These are phyloP conservation scores for Daedalea quercina DNA, from an alignment of 768 basidiomycete species.

Conservation along the genomic window DNA sequence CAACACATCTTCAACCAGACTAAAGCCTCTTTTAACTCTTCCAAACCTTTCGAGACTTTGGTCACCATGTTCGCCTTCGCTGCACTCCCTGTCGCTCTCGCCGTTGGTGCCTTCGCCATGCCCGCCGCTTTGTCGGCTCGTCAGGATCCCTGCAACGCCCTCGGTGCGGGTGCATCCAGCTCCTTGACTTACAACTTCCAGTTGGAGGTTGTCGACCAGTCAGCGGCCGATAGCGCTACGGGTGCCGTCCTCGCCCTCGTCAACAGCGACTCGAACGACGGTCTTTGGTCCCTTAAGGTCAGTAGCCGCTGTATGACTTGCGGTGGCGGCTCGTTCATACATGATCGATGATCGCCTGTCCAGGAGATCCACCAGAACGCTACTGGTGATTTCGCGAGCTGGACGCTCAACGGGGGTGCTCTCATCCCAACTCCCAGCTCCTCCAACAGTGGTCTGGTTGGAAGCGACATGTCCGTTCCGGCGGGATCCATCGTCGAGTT, in stretches of 20 bases:
- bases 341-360: not conserved
- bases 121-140: not conserved
- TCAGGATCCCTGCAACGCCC: not conserved
- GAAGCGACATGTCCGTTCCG: not conserved
- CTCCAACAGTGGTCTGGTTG: not conserved
- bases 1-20: not conserved
- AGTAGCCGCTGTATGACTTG: too few relatives aligned
- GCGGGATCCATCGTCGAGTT: not conserved
- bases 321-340: too few relatives aligned
- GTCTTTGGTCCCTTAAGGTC: not conserved
- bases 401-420: slow-evolving; percentile 31
- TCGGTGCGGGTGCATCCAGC: not conserved
- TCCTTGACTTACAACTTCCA: slow-evolving; percentile 1
- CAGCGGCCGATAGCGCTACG: not conserved
- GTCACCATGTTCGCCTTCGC: not conserved
- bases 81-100: not conserved
- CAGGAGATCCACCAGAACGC: not conserved
- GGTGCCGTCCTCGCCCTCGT: not conserved
- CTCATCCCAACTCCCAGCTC: slow-evolving; percentile 28
- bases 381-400: slow-evolving; percentile 33
- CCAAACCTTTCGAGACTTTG: not conserved
- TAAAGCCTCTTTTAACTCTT: not conserved
- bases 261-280: not conserved
- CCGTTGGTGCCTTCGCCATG: not conserved
- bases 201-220: not conserved